Base-by-base conservation (phyloP, 2,329 filamentous ascomycete genomes). In the Alternaria sp. region DNA sequence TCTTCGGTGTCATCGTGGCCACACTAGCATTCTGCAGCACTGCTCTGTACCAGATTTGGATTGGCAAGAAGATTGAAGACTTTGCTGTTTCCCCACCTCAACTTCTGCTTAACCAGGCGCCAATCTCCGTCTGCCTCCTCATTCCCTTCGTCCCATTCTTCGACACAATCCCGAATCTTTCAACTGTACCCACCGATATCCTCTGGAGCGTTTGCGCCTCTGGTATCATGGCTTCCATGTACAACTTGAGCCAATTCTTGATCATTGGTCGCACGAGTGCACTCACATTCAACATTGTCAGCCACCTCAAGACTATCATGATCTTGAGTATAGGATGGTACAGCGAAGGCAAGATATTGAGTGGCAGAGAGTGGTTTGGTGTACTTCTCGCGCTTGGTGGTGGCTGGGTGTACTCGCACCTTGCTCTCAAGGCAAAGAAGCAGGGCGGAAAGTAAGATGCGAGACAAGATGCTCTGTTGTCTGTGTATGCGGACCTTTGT, bases 11-110 rank as follows among this genome's bases (percentile, higher is more conserved):
- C 24, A 78, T 81, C 12, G 77, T 82, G 58, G 81, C 81, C 1
- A 75, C 77, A 4, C 68, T 79, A 34, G 81, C 81, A 8, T 82
- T 82, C 62, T 79, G 76, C 57, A 78, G 80, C 3, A 82, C 81
- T 8, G 81, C 80, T 1, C 78, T 82, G 47, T 82, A 82, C 61
- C 80, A 82, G 67, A 81, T 82, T 47, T 82, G 81, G 81, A 82
- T 82, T 58, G 81, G 80, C 63, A 82, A 82, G 76, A 82, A 82
- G 69, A 82, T 82, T 56, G 77, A 79, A 57, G 81, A 82, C 63
- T 81, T 82, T 58, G 72, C 70, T 36, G 81, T 81, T 12, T 79
- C 79, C 0, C 78, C 78, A 39, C 80, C 80, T 2, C 81, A 83
- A 62, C 72, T 83, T 14, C 73, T 83, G 6, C 71, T 82, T 49